Conservation (phyloP, 352 stramenopile species). For the Globisporangium irregulare region DNA sequence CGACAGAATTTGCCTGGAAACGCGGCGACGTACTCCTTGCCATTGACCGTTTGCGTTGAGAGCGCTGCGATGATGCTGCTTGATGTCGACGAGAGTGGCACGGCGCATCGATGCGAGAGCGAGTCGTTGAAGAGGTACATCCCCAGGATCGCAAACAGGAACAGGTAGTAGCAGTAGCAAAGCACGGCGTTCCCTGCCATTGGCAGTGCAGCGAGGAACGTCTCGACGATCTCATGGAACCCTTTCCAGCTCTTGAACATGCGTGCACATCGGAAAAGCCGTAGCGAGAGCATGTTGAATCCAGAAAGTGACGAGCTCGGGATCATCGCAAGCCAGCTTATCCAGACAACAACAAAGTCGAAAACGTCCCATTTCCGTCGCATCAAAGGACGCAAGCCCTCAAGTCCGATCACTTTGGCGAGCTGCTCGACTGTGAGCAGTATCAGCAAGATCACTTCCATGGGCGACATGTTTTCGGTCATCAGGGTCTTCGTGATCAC, state of each 20-base stretch:
- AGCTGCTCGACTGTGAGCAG: conserved; percentile 70
- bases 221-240: conserved; percentile 79
- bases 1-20: conserved; percentile 59
- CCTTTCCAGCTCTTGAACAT: conserved; percentile 74
- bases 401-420: conserved; percentile 57
- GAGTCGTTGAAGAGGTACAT: conserved; percentile 89
- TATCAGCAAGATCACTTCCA: conserved; percentile 60
- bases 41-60: conserved; percentile 14
- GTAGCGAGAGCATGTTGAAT: conserved; percentile 71
- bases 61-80: conserved; percentile 15
- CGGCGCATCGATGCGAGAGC: conserved; percentile 66
- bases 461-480: conserved; percentile 47
- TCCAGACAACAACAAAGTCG: conserved; percentile 54
- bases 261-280: conserved; percentile 66
- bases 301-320: conserved; percentile 41
- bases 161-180: conserved; percentile 85
- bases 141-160: conserved; percentile 80
- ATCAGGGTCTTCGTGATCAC: conserved; percentile 34
- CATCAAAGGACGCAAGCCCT: conserved; percentile 57
- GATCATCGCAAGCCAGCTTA: conserved; percentile 61
- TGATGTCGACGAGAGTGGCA: conserved; percentile 21
- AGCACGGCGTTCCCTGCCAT: conserved; percentile 73
- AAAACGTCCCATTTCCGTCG: conserved; percentile 70
- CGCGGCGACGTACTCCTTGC: conserved; percentile 44
- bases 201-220: conserved; percentile 62